Conservation (phyloP, 2,329 filamentous ascomycete species). For the Aspergillus sp. region DNA sequence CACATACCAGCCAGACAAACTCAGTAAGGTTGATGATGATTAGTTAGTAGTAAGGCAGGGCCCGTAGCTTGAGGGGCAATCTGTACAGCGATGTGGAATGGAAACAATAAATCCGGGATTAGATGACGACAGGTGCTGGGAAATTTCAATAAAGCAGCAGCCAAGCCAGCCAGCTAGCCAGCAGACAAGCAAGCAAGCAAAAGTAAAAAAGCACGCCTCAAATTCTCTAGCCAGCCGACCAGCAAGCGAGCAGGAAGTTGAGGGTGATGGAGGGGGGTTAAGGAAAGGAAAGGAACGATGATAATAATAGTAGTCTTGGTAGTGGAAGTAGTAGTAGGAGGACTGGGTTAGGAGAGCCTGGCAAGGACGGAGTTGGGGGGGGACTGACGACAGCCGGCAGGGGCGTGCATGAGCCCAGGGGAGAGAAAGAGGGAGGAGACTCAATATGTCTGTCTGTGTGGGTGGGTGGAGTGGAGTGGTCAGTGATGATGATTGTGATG, state of each 20-base stretch:
- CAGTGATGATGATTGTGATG: too few relatives aligned
- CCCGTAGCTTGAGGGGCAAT: not conserved
- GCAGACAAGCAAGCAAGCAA: not conserved
- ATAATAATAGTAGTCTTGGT: not conserved
- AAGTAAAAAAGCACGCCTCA: not conserved
- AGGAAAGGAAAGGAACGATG: not conserved
- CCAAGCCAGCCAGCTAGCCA: not conserved
- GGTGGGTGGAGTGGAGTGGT: too few relatives aligned
- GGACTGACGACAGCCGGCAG: conserved; percentile 9
- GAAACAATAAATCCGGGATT: not conserved
- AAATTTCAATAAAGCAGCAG: not conserved
- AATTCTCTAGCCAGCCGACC: conserved; percentile 2
- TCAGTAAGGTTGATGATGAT: not conserved
- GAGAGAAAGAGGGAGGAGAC: not conserved
- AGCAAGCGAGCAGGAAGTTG: conserved; percentile 1
- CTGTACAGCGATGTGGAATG: not conserved
- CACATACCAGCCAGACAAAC: conserved; percentile 1
- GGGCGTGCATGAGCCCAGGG: conserved; percentile 2
- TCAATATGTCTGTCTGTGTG: too few relatives aligned
- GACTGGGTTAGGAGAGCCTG: not conserved
- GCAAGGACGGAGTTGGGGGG: not conserved
- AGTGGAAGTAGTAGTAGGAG: not conserved
- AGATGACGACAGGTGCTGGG: not conserved
- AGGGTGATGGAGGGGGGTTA: not conserved
- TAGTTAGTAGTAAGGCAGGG: not conserved